Evolutionary conservation across 1,284 basidiomycete species (phyloP).

Genomic region (Malassezia pachydermatis): DNA sequence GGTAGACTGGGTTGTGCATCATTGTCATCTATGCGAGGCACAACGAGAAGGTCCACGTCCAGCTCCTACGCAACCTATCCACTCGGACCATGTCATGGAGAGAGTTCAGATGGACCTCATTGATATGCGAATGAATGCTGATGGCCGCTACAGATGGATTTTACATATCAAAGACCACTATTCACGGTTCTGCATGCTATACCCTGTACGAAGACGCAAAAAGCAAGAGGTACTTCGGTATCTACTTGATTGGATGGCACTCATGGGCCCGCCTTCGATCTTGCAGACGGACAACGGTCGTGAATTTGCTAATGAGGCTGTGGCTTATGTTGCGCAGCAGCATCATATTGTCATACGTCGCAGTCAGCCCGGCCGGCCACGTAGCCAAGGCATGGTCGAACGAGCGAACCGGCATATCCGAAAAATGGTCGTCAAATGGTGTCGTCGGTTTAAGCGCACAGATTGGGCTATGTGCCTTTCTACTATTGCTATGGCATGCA

Average conservation of each 20-base stretch:
- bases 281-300: slow-evolving; percentile 8
- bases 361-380: slow-evolving; percentile 4
- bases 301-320: slow-evolving; percentile 1
- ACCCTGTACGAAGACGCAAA: background rate
- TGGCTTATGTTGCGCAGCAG: background rate
- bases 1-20: slow-evolving; percentile 5
- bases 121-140: slow-evolving; percentile 5
- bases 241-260: slow-evolving; percentile 4
- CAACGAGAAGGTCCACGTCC: background rate
- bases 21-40: slow-evolving; percentile 1
- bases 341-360: slow-evolving; percentile 1
- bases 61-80: background rate
- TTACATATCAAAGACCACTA: slow-evolving; percentile 11
- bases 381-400: slow-evolving; percentile 6
- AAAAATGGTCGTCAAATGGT: slow-evolving; percentile 9
- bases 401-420: slow-evolving; percentile 12
- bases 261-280: slow-evolving; percentile 3
- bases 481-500: slow-evolving; percentile 6
- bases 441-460: background rate
- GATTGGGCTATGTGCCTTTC: background rate
- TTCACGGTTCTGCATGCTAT: slow-evolving; percentile 10
- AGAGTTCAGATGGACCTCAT: slow-evolving; percentile 12
- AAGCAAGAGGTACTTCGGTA: background rate
- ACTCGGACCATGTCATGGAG: slow-evolving; percentile 4
- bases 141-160: slow-evolving; percentile 8